Base-by-base conservation (phyloP, 1,284 basidiomycete genomes). In the Coniophora puteana region DNA sequence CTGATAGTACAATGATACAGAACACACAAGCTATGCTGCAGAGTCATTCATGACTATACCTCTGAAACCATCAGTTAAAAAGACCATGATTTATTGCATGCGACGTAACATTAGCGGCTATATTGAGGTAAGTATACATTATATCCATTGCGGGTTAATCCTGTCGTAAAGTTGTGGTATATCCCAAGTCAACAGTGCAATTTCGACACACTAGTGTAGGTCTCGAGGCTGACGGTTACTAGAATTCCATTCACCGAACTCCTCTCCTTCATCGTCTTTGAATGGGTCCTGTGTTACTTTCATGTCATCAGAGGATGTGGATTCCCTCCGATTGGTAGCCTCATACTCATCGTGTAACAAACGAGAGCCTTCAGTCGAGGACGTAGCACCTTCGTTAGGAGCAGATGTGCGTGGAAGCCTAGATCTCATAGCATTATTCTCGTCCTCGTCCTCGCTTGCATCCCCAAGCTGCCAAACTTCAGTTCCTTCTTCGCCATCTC, bases 381-480 rank as follows among this genome's bases (percentile, higher is more conserved):
- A 42, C 18, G 40, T 44, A 10, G 22, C 27, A 22, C 18, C 38
- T 2, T 35, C 41, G 37, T 38, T 40, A 13, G 36, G 40, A 38
- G 22, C 29, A 37, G 34, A 37, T 37, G 39, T 51, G 31, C 27
- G 53, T 35, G 41, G 44, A 3, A 20, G 38, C 13, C 24, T 27
- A n/a, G 21, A 11, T 20, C 23, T 28, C 4, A 41, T 46, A 13
- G 24, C 29, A 23, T 51, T 8, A 28, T 42, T 41, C 5, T 48
- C 55, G 10, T 72, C 71, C 14, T 81, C 77, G 12, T 77, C 78
- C 41, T 85, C 84, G 44, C 76, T 81, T 14, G 61, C 71, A 17
- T 83, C 76, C 3, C 83, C 83, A 1, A 88, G 66, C 35, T 78
- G 71, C 83, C 85, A 89, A 26, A 80, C 62, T 25, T 62, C 65